Evolutionary conservation across 768 basidiomycete species (phyloP).

Genomic region (Russula foetens): DNA sequence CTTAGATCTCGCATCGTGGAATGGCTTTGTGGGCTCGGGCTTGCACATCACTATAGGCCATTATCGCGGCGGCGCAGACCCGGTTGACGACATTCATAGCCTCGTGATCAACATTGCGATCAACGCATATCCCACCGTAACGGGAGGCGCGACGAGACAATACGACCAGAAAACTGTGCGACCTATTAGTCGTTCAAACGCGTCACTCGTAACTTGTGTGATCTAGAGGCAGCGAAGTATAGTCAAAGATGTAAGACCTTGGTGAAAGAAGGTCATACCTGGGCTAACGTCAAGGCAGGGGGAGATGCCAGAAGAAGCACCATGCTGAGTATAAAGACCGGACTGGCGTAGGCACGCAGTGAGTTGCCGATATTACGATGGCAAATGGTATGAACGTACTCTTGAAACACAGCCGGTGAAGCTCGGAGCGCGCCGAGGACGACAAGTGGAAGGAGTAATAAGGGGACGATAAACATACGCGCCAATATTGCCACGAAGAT

Average conservation of each 20-base stretch:
- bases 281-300: conserved; percentile 69
- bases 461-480: conserved; percentile 82
- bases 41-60: too few species aligned
- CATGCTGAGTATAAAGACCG: conserved; percentile 80
- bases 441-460: conserved; percentile 71
- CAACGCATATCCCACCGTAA: conserved; percentile 71
- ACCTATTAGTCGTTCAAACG: conserved; percentile 86
- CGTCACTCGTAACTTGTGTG: conserved; percentile 76
- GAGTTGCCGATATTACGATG: conserved; percentile 2
- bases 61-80: too few species aligned
- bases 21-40: too few species aligned
- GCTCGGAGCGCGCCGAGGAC: conserved; percentile 50
- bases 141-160: conserved; percentile 78
- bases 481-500: conserved; percentile 75
- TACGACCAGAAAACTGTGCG: conserved; percentile 93
- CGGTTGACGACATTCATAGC: conserved; percentile 26
- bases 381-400: conserved; percentile 46
- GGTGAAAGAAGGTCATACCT: conserved; percentile 26
- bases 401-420: conserved; percentile 57
- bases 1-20: too few species aligned
- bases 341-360: conserved; percentile 51
- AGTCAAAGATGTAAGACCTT: conserved; percentile 28
- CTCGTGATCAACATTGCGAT: conserved; percentile 58
- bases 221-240: conserved; percentile 41
- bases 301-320: conserved; percentile 81